phyloP scores from a whole-genome alignment of 495 filamentous ascomycete genomes.

The Hypoxylon crocopeplum region DNA sequence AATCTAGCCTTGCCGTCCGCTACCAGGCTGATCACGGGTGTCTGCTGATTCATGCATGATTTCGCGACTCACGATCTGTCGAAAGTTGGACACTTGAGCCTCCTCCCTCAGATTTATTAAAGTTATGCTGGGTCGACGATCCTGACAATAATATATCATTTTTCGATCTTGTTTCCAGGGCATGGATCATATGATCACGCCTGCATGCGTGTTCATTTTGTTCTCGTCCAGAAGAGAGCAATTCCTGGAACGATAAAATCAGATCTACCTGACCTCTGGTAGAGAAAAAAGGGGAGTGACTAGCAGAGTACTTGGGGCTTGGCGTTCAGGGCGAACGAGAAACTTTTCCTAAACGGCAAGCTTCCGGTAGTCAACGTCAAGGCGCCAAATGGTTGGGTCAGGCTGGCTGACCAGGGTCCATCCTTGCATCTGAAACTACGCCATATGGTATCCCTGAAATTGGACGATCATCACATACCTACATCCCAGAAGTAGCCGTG shows the following conservation, averaged over 20 bases:
- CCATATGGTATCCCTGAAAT: slow-evolving; percentile 30
- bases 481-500: slow-evolving; percentile 18
- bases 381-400: slow-evolving; percentile 40
- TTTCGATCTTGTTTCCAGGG: slow-evolving; percentile 22
- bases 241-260: slow-evolving; percentile 37
- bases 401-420: slow-evolving; percentile 20
- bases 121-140: slow-evolving; percentile 22
- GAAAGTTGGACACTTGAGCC: slow-evolving; percentile 11
- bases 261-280: slow-evolving; percentile 21
- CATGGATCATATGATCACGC: slow-evolving; percentile 39
- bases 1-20: slow-evolving; percentile 34
- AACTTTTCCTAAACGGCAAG: slow-evolving; percentile 39
- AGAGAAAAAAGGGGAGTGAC: slow-evolving; percentile 19
- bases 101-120: slow-evolving; percentile 17
- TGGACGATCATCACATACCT: slow-evolving; percentile 19
- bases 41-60: slow-evolving; percentile 30
- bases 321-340: slow-evolving; percentile 29
- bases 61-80: slow-evolving; percentile 19
- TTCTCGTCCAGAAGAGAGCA: slow-evolving; percentile 26
- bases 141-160: slow-evolving; percentile 14
- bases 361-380: slow-evolving; percentile 35
- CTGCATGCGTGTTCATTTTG: slow-evolving; percentile 34
- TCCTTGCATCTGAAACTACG: slow-evolving; percentile 35
- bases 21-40: slow-evolving; percentile 22
- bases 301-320: slow-evolving; percentile 30